Evolutionary conservation across 495 filamentous ascomycete genomes (phyloP).

Genomic region (Annulohypoxylon moriforme): DNA sequence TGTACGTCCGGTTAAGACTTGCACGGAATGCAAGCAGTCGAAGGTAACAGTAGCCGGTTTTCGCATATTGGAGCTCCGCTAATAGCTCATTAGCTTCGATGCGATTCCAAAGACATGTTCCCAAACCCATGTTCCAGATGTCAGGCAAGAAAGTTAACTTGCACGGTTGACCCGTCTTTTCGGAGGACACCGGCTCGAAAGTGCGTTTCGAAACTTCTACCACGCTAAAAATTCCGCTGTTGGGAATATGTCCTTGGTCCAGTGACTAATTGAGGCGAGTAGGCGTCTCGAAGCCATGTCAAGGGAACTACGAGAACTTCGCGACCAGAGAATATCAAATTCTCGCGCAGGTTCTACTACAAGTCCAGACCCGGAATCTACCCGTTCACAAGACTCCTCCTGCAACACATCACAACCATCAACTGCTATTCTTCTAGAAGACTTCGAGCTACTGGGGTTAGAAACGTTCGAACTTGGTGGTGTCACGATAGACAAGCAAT

Average conservation of each 20-base stretch:
- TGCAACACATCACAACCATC: constrained; percentile 26
- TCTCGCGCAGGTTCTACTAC: constrained; percentile 35
- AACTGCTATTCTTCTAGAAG: constrained; percentile 33
- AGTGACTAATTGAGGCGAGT: constrained; percentile 11
- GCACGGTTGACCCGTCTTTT: constrained; percentile 49
- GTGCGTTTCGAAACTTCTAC: constrained; percentile 27
- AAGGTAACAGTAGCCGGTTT: constrained; percentile 31
- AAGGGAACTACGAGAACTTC: constrained; percentile 47
- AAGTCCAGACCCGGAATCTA: constrained; percentile 41
- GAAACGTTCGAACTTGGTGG: constrained; percentile 40
- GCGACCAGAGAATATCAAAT: constrained; percentile 38
- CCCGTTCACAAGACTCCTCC: constrained; percentile 33
- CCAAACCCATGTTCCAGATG: constrained; percentile 49
- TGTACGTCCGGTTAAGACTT: constrained; percentile 43
- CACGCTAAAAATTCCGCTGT: not conserved
- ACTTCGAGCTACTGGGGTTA: constrained; percentile 35
- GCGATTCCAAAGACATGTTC: constrained; percentile 49
- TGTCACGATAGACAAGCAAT: constrained; percentile 34
- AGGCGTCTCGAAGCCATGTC: constrained; percentile 50
- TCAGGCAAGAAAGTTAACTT: constrained; percentile 41
- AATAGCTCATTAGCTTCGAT: constrained; percentile 41
- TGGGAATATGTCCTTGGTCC: not conserved
- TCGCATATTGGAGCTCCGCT: not conserved
- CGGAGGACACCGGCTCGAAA: constrained; percentile 47
- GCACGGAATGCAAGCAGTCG: constrained; percentile 51